phyloP scores from a whole-genome alignment of 768 basidiomycete genomes.

The Phallus indusiatus region DNA sequence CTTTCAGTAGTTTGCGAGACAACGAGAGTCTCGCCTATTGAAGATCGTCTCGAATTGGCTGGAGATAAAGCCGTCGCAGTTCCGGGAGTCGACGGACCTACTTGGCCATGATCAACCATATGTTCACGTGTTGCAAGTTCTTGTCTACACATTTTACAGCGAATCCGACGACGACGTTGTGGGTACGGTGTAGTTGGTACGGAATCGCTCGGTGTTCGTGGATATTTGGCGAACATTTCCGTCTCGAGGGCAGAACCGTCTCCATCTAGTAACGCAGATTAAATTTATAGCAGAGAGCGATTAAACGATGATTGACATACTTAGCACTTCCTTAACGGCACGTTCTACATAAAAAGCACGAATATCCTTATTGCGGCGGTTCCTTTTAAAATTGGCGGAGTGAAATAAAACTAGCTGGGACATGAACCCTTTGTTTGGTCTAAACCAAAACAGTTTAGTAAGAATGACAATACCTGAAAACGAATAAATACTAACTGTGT shows the following conservation, averaged over 20 bases:
- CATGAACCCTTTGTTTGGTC: constrained; percentile 82
- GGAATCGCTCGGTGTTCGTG: constrained; percentile 55
- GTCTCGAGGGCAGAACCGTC: constrained; percentile 55
- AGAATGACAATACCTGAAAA: not conserved
- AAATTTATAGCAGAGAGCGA: not conserved
- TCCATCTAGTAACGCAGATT: constrained; percentile 42
- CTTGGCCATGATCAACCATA: constrained; percentile 84
- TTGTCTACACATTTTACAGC: constrained; percentile 88
- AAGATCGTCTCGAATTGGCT: constrained; percentile 36
- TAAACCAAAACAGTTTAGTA: constrained; percentile 20
- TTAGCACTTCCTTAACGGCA: constrained; percentile 65
- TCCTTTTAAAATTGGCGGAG: constrained; percentile 57
- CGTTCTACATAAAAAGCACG: constrained; percentile 81
- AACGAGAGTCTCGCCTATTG: constrained; percentile 12
- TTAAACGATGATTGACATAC: constrained; percentile 34
- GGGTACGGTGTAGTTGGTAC: constrained; percentile 47
- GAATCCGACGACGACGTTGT: constrained; percentile 53
- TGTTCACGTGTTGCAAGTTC: constrained; percentile 87
- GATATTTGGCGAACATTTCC: constrained; percentile 71
- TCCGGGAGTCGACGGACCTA: constrained; percentile 56
- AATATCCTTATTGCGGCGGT: constrained; percentile 55
- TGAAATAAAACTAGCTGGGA: constrained; percentile 76
- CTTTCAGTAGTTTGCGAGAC: not conserved
- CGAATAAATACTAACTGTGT: constrained; percentile 48
- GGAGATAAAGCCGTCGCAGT: constrained; percentile 34